Conservation (phyloP, 495 filamentous ascomycete genomes). For the Cryomyces minteri region DNA sequence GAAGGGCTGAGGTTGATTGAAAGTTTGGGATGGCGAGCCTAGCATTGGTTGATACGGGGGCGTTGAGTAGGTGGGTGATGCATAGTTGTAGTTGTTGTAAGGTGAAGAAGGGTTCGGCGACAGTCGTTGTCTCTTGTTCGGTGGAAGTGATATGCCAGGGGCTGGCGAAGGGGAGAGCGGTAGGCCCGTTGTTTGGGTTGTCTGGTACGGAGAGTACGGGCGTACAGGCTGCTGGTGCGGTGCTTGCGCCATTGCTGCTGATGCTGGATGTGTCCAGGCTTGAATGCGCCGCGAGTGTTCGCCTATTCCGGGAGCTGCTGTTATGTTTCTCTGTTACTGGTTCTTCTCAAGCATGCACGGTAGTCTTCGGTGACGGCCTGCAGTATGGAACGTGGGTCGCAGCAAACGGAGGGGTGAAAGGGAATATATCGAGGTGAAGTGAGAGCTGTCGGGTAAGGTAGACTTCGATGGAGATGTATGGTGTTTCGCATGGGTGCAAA, state of each 20-base stretch:
- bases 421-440: background rate
- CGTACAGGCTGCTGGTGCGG: no score
- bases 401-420: background rate
- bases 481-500: no score
- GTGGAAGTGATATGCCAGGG: conserved; percentile 26
- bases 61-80: background rate
- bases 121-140: conserved; percentile 47
- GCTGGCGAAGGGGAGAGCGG: no score
- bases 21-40: conserved; percentile 13
- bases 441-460: background rate
- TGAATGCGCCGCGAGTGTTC: no score
- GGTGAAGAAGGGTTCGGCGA: conserved; percentile 42
- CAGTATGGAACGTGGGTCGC: background rate
- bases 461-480: background rate
- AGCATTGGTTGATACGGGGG: conserved; percentile 6
- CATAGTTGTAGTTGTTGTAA: conserved; percentile 15
- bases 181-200: no score
- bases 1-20: conserved; percentile 12
- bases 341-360: no score
- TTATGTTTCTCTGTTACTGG: no score
- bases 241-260: no score
- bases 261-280: no score
- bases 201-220: no score
- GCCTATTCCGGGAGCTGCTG: no score
- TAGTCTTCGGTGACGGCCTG: no score